Conservation (phyloP, 2,329 filamentous ascomycete species). For the Coniella vitis region DNA sequence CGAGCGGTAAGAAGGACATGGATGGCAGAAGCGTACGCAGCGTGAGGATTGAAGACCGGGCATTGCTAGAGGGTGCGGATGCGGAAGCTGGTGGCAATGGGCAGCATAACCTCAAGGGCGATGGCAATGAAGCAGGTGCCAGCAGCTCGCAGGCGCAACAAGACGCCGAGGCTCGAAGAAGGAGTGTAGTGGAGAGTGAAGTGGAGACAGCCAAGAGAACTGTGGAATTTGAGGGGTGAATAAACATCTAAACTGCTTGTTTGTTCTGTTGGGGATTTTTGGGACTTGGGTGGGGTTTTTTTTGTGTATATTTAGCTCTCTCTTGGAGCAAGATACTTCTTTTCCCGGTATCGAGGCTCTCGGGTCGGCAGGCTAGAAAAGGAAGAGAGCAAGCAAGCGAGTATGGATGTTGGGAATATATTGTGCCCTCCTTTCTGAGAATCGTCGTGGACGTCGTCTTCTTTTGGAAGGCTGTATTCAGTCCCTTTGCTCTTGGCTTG, state of each 20-base stretch:
- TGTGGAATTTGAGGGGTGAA: slow-evolving; percentile 40
- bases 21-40: slow-evolving; percentile 59
- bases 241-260: background rate
- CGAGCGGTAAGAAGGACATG: slow-evolving; percentile 43
- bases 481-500: too few relatives aligned
- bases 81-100: slow-evolving; percentile 50
- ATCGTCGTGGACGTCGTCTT: too few relatives aligned
- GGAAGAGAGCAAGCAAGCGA: too few relatives aligned
- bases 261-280: background rate
- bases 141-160: slow-evolving; percentile 19
- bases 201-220: slow-evolving; percentile 30
- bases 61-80: slow-evolving; percentile 68
- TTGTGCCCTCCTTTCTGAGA: too few relatives aligned
- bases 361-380: too few relatives aligned
- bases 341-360: background rate
- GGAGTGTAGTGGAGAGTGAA: slow-evolving; percentile 15
- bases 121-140: slow-evolving; percentile 19
- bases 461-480: too few relatives aligned
- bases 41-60: slow-evolving; percentile 60
- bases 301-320: background rate
- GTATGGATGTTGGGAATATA: too few relatives aligned
- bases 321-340: background rate
- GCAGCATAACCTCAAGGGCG: slow-evolving; percentile 17
- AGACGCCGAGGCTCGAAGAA: slow-evolving; percentile 12
- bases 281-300: background rate